Evolutionary conservation across 805 yeast species (phyloP).

Genomic region (Metschnikowia corniflorae): DNA sequence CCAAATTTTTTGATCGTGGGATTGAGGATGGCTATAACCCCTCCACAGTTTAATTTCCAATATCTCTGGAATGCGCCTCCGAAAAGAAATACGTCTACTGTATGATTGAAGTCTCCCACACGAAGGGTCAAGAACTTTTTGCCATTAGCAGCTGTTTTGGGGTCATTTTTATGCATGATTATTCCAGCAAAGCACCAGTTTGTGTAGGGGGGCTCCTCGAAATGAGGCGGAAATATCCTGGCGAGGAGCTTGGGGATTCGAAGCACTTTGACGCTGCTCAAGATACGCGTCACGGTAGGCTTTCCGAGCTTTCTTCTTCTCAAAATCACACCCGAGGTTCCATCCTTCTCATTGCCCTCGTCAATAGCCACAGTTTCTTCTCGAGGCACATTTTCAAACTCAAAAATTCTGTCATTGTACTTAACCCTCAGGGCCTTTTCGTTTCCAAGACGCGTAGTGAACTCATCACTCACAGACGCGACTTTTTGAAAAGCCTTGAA

Average conservation of each 20-base stretch:
- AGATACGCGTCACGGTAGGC: constrained; percentile 15
- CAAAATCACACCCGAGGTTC: constrained; percentile 14
- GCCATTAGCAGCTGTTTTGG: constrained; percentile 39
- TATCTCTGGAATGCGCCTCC: constrained; percentile 65
- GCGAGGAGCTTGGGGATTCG: constrained; percentile 59
- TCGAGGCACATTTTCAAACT: constrained; percentile 17
- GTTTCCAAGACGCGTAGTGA: constrained; percentile 15
- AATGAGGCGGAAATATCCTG: constrained; percentile 64
- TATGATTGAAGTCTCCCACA: constrained; percentile 64
- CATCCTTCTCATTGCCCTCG: constrained; percentile 7
- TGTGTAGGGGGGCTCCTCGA: constrained; percentile 60
- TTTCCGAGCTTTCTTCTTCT: constrained; percentile 11
- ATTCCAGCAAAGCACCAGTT: constrained; percentile 84
- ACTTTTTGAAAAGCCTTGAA: constrained; percentile 6
- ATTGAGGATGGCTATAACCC: constrained; percentile 68
- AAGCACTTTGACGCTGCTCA: constrained; percentile 52
- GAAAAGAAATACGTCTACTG: constrained; percentile 59
- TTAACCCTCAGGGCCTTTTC: constrained; percentile 1
- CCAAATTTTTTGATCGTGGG: constrained; percentile 51
- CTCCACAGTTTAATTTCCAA: constrained; percentile 75
- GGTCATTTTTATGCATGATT: constrained; percentile 53
- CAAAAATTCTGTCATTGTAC: constrained; percentile 16
- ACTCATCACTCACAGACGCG: constrained; percentile 5
- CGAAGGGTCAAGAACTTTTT: constrained; percentile 58
- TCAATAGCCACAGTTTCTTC: neutral